phyloP scores from a whole-genome alignment of 2,329 filamentous ascomycete genomes.

The Colletotrichum musicola region DNA sequence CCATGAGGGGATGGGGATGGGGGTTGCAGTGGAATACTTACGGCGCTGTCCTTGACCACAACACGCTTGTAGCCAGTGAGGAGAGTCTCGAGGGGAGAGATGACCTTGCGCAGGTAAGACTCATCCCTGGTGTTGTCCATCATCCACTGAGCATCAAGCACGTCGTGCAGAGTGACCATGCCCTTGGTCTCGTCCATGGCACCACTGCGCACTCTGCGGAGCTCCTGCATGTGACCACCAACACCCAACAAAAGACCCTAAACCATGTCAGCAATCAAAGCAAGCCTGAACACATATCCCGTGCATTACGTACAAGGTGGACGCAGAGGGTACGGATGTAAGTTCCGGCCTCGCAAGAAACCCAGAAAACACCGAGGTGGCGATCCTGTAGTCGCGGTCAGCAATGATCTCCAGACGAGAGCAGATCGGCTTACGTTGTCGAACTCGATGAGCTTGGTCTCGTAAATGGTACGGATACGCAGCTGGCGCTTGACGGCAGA shows the following conservation, averaged over 20 bases:
- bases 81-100: slow-evolving; percentile 91
- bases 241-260: slow-evolving; percentile 78
- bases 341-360: slow-evolving; percentile 97
- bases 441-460: slow-evolving; percentile 96
- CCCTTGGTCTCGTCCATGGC: slow-evolving; percentile 93
- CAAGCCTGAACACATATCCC: slow-evolving; percentile 47
- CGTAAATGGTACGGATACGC: slow-evolving; percentile 97
- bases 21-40: slow-evolving; percentile 32
- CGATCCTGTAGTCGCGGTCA: slow-evolving; percentile 67
- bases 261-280: slow-evolving; percentile 24
- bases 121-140: slow-evolving; percentile 94
- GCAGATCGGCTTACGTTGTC: slow-evolving; percentile 72
- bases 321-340: slow-evolving; percentile 99
- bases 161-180: slow-evolving; percentile 94
- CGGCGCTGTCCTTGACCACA: slow-evolving; percentile 93
- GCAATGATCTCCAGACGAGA: slow-evolving; percentile 6
- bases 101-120: slow-evolving; percentile 89
- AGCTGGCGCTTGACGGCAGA: slow-evolving; percentile 99
- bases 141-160: slow-evolving; percentile 95
- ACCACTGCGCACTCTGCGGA: slow-evolving; percentile 91
- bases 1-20: slow-evolving; percentile 6
- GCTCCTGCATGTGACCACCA: slow-evolving; percentile 98
- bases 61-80: slow-evolving; percentile 95
- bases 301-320: slow-evolving; percentile 67
- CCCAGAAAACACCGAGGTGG: slow-evolving; percentile 98